phyloP scores from a whole-genome alignment of 1,284 basidiomycete genomes.

The Apiotrichum veenhuisii region DNA sequence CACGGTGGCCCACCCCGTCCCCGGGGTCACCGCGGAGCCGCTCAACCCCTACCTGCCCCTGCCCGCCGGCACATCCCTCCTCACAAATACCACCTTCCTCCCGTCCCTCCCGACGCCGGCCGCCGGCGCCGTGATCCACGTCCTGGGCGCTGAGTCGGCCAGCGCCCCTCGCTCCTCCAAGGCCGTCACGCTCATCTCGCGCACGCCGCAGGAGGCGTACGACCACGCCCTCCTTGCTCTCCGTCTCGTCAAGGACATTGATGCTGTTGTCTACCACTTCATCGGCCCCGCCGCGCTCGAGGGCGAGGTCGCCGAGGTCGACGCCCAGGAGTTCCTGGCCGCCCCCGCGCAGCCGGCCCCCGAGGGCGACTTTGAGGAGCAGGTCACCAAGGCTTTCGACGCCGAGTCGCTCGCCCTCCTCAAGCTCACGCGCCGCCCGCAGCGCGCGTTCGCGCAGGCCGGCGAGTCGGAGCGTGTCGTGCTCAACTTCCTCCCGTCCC shows the following conservation, averaged over 20 bases:
- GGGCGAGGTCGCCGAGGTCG: slow-evolving; percentile 54
- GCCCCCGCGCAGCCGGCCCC: slow-evolving; percentile 55
- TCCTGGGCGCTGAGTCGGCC: slow-evolving; percentile 37
- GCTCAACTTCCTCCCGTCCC: slow-evolving; percentile 64
- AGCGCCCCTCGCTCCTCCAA: slow-evolving; percentile 28
- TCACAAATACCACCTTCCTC: slow-evolving; percentile 41
- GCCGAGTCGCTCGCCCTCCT: slow-evolving; percentile 62
- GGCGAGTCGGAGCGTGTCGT: slow-evolving; percentile 62
- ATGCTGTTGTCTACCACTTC: slow-evolving; percentile 71
- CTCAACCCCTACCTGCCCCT: slow-evolving; percentile 48
- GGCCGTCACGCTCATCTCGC: slow-evolving; percentile 60
- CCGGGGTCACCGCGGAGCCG: slow-evolving; percentile 21
- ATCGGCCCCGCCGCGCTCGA: slow-evolving; percentile 56
- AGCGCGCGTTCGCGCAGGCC: slow-evolving; percentile 53
- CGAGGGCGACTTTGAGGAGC: slow-evolving; percentile 18
- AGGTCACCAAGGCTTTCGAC: slow-evolving; percentile 60
- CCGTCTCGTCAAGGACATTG: slow-evolving; percentile 60
- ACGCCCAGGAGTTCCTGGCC: slow-evolving; percentile 53
- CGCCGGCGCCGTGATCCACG: slow-evolving; percentile 29
- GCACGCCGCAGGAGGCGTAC: slow-evolving; percentile 63
- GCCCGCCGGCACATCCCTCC: slow-evolving; percentile 32
- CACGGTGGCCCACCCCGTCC: slow-evolving; percentile 41
- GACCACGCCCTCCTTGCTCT: slow-evolving; percentile 70
- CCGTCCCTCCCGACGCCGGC: slow-evolving; percentile 35
- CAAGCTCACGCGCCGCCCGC: slow-evolving; percentile 60